These are phyloP conservation scores for Erucastrum elatum DNA, from an alignment of 345 rosid species.

Conservation along the genomic window DNA sequence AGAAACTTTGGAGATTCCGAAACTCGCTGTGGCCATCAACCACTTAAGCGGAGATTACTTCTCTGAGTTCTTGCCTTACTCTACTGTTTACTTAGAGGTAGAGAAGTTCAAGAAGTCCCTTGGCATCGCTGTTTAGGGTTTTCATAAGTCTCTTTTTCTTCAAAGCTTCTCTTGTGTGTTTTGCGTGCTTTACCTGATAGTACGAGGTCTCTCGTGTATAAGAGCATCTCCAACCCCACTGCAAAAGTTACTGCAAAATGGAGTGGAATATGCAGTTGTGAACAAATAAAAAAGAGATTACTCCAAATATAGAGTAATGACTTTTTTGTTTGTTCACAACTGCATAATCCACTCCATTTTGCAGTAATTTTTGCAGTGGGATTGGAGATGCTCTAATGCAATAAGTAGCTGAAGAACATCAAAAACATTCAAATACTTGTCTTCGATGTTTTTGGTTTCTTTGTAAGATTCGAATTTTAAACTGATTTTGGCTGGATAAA, in stretches of 20 bases:
- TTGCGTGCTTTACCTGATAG: constrained; percentile 21
- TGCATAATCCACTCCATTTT: no score
- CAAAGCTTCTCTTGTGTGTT: constrained; percentile 4
- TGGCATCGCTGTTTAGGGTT: constrained; percentile 57
- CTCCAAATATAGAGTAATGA: no score
- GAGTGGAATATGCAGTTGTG: no score
- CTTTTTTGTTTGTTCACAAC: no score
- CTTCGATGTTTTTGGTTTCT: constrained; percentile 7
- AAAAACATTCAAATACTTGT: constrained; percentile 20
- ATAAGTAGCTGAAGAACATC: constrained; percentile 64
- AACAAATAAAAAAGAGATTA: no score
- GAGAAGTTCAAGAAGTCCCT: constrained; percentile 81
- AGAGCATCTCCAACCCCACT: no score
- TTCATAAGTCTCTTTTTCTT: constrained; percentile 10
- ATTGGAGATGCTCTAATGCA: constrained; percentile 31
- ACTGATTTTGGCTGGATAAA: constrained; percentile 13
- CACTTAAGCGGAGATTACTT: constrained; percentile 74
- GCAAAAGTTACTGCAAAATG: no score
- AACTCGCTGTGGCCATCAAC: constrained; percentile 90
- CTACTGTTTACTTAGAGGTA: constrained; percentile 88
- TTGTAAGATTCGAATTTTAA: constrained; percentile 24
- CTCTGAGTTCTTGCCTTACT: constrained; percentile 92
- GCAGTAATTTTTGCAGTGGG: no score
- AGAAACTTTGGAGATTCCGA: constrained; percentile 90
- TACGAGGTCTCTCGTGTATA: constrained; percentile 36